These are phyloP conservation scores for Omphalotus guepiniiformis DNA, from an alignment of 768 basidiomycete genomes.

Conservation along the genomic window DNA sequence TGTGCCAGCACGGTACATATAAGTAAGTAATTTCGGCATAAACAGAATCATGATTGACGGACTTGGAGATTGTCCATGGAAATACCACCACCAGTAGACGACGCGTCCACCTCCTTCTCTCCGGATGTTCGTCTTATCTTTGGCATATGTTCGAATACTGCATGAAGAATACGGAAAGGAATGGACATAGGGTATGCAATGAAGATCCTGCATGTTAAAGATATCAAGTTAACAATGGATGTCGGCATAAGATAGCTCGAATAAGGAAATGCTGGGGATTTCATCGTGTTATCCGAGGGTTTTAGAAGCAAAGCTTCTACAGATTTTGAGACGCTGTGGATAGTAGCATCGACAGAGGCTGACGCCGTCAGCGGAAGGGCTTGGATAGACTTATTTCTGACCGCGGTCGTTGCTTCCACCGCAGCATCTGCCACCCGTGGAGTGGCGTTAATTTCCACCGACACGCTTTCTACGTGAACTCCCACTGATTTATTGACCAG, in stretches of 20 bases:
- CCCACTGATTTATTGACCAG: slow-evolving; percentile 35
- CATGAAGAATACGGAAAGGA: slow-evolving; percentile 36
- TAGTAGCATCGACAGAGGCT: slow-evolving; percentile 19
- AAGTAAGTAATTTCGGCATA: slow-evolving; percentile 25
- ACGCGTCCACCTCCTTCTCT: not conserved
- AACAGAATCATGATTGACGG: slow-evolving; percentile 41
- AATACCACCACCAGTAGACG: slow-evolving; percentile 24
- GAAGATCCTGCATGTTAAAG: slow-evolving; percentile 44
- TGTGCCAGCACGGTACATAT: slow-evolving; percentile 28
- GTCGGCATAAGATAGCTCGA: slow-evolving; percentile 28
- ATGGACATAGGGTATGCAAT: slow-evolving; percentile 47
- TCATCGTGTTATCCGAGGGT: slow-evolving; percentile 11
- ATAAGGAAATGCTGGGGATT: slow-evolving; percentile 11
- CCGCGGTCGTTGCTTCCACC: slow-evolving; percentile 39
- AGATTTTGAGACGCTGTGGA: slow-evolving; percentile 21
- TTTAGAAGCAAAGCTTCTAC: slow-evolving; percentile 27
- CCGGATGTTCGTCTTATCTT: not conserved
- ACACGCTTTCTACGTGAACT: slow-evolving; percentile 32
- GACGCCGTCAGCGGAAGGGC: slow-evolving; percentile 1
- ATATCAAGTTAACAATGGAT: slow-evolving; percentile 39
- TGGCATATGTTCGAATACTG: slow-evolving; percentile 14
- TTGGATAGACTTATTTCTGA: slow-evolving; percentile 6
- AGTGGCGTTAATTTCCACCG: slow-evolving; percentile 48
- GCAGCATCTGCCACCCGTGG: slow-evolving; percentile 40
- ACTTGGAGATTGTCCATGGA: slow-evolving; percentile 42